phyloP scores from a whole-genome alignment of 2,329 filamentous ascomycete species.

The Phialemonium atrogriseum region DNA sequence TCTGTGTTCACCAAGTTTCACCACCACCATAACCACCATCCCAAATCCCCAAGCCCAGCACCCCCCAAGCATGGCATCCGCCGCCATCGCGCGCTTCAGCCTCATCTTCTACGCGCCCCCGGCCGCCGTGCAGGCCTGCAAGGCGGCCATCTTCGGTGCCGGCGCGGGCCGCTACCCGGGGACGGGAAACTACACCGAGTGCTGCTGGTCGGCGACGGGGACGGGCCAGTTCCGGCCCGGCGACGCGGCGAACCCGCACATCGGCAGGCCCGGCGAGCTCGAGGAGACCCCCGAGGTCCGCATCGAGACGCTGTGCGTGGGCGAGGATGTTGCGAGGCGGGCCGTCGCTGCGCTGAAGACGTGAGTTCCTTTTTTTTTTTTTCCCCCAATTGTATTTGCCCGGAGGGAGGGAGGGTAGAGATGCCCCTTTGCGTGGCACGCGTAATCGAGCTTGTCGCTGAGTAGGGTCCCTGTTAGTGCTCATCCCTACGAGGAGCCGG shows the following conservation, averaged over 20 bases:
- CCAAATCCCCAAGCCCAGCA: too few species aligned
- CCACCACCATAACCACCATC: too few species aligned
- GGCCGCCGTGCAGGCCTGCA: constrained; percentile 36
- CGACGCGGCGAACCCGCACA: constrained; percentile 33
- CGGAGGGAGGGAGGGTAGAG: not conserved
- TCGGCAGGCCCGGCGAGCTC: constrained; percentile 35
- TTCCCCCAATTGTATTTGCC: not conserved
- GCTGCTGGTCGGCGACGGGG: constrained; percentile 42
- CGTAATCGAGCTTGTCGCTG: constrained; percentile 7
- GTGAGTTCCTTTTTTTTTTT: constrained; percentile 31
- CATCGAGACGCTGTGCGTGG: constrained; percentile 55
- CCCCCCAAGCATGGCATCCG: too few species aligned
- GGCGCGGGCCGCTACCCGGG: constrained; percentile 46
- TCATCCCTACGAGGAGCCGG: constrained; percentile 45
- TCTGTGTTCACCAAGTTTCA: too few species aligned
- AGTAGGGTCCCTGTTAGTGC: constrained; percentile 21
- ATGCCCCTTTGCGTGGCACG: too few species aligned
- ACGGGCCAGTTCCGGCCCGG: constrained; percentile 60
- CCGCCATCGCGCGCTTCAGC: constrained; percentile 3
- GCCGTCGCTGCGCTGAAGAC: constrained; percentile 57
- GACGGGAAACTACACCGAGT: constrained; percentile 46
- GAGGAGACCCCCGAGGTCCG: constrained; percentile 52
- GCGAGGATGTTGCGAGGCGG: constrained; percentile 44
- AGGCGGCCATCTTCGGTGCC: constrained; percentile 46
- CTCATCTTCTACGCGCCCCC: constrained; percentile 45